Conservation (phyloP, 768 basidiomycete genomes). For the Tephrocybe sp. region DNA sequence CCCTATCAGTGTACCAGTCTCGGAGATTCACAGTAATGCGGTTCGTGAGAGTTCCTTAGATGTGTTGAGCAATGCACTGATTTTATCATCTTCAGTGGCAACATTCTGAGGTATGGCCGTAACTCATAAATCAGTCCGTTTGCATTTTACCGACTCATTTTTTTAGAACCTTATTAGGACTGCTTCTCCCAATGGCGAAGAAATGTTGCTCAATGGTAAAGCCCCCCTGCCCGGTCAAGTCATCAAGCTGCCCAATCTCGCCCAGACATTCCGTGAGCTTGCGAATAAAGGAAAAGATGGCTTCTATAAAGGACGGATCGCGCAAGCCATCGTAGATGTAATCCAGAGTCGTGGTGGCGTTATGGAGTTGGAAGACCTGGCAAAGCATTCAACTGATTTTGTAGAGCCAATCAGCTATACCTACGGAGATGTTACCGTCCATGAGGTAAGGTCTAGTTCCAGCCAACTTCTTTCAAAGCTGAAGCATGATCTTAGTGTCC, state of each 20-base stretch:
- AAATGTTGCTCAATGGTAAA: constrained; percentile 83
- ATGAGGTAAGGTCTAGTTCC: constrained; percentile 59
- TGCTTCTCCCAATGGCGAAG: constrained; percentile 81
- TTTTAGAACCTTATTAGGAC: constrained; percentile 62
- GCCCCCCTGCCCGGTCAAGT: constrained; percentile 87
- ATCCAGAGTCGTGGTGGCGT: constrained; percentile 85
- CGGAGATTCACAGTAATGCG: constrained; percentile 68
- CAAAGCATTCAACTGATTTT: constrained; percentile 71
- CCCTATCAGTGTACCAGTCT: constrained; percentile 69
- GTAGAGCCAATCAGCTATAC: constrained; percentile 93
- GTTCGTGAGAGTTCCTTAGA: constrained; percentile 34
- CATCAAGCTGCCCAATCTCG: constrained; percentile 78
- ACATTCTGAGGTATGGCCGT: constrained; percentile 48
- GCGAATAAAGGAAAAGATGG: constrained; percentile 84
- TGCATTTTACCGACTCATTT: too few relatives aligned
- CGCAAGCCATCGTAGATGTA: constrained; percentile 85
- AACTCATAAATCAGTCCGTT: too few relatives aligned
- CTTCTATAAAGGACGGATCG: constrained; percentile 90
- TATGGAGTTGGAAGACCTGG: constrained; percentile 93
- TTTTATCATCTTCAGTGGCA: constrained; percentile 41
- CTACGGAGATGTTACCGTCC: constrained; percentile 83
- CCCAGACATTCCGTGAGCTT: constrained; percentile 76
- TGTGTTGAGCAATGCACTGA: constrained; percentile 5
- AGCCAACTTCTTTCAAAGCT: neutral
- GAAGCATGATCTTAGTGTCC: constrained; percentile 56